Base-by-base conservation (phyloP, 805 yeast species). In the Sugiyamaella americana region DNA sequence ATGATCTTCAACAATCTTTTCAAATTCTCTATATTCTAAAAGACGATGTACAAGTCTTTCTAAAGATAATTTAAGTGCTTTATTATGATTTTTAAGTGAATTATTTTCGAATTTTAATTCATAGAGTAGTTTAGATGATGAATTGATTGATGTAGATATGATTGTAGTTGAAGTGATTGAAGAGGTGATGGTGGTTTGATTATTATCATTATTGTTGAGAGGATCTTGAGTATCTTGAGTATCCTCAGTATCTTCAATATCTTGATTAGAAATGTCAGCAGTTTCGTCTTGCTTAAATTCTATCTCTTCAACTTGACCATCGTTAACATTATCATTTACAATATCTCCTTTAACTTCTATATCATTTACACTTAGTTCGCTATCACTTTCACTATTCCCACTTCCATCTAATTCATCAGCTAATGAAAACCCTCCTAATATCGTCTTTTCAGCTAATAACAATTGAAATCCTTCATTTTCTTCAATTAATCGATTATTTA, bases 381-480 rank as follows among this genome's bases (percentile, higher is more conserved):
- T 8, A 13, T 26, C 32, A 26, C 32, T 26, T 13, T 26, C 32
- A 17, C n/a, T 16, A 11, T 21, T 35, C n/a, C 37, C 18, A 13
- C 32, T 26, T 13, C 11, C 32, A 4, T 43, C 50, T 53, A 56
- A 48, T 43, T 56, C 60, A 22, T 53, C 54, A 20, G 52, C 58
- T 10, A 57, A 49, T 13, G 52, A 46, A 24, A 47, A 43, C 16
- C 56, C 60, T 21, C 56, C 58, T 44, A 46, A 37, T 19, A 65
- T 57, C 5, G 66, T 60, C 43, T 56, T 62, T 41, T 62, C 67
- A 13, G 65, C 60, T 6, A 65, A 49, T 29, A 65, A 50, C 42
- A 58, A 42, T 51, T 63, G 68, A 48, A 63, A 58, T 30, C 52
- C 51, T 43, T 65, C 66, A 50, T 63, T 65, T 48, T 63, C 68